Evolutionary conservation across 306 rosid species (phyloP).

Genomic region (Cicer pinnatifidum): DNA sequence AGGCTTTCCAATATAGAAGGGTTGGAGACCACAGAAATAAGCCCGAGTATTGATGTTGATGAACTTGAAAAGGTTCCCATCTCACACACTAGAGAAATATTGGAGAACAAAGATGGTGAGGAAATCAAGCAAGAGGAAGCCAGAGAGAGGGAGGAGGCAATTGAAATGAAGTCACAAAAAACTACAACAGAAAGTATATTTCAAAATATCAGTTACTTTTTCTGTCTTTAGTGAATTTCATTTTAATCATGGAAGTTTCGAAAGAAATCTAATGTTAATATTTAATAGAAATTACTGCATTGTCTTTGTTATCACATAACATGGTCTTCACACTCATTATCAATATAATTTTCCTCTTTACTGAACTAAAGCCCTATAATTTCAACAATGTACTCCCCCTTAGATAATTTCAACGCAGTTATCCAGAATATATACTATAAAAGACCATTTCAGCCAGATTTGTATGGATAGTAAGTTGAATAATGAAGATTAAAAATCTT

Average conservation of each 20-base stretch:
- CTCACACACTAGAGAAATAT: background rate
- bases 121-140: background rate
- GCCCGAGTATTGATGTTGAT: background rate
- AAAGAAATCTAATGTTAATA: too few relatives aligned
- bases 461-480: too few relatives aligned
- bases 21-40: background rate
- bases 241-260: background rate
- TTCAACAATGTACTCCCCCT: too few relatives aligned
- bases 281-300: too few relatives aligned
- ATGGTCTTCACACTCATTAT: too few relatives aligned
- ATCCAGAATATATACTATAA: too few relatives aligned
- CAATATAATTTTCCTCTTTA: too few relatives aligned
- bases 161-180: background rate
- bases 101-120: background rate
- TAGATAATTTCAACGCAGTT: too few relatives aligned
- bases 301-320: too few relatives aligned
- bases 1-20: background rate
- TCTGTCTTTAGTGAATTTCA: background rate
- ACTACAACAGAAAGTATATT: constrained; percentile 13
- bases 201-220: background rate
- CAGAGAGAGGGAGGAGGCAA: background rate
- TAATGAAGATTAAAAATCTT: too few relatives aligned
- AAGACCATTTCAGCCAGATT: too few relatives aligned
- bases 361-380: too few relatives aligned
- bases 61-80: background rate